Percentiles rank a stretch among this genome's conserved stretches.
phyloP scores from a whole-genome alignment of 164 flowering plant species.

The Macadamia integrifolia region DNA sequence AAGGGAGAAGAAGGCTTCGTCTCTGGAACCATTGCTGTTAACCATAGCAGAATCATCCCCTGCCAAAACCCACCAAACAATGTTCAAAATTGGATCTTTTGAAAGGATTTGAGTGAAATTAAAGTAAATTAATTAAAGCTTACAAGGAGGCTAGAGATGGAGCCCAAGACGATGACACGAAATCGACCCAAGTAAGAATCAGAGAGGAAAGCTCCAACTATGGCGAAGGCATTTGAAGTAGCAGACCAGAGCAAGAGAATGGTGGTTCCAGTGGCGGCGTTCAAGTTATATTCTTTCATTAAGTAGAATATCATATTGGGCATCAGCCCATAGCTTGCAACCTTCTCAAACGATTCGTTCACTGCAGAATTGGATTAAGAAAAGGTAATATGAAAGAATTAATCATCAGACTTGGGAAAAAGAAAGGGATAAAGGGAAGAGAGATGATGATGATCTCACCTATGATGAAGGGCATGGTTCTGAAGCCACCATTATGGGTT shows the following conservation, averaged over 20 bases:
- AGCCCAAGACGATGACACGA: conserved; percentile 39
- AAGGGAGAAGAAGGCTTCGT: conserved; percentile 26
- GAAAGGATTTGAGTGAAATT: not conserved
- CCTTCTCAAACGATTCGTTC: conserved; percentile 57
- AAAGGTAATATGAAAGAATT: no score
- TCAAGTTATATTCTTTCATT: conserved; percentile 28
- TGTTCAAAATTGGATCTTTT: not conserved
- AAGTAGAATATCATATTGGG: conserved; percentile 58
- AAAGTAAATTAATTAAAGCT: conserved; percentile 6
- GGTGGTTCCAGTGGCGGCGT: conserved; percentile 23
- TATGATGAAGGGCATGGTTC: no score
- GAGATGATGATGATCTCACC: no score
- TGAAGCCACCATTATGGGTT: no score
- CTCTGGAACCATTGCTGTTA: conserved; percentile 30
- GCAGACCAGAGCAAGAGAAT: conserved; percentile 45
- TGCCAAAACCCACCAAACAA: conserved; percentile 3
- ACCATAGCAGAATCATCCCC: conserved; percentile 40
- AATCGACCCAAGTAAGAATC: conserved; percentile 66
- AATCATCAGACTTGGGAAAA: no score
- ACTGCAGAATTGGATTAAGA: conserved; percentile 18
- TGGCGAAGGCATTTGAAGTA: conserved; percentile 31
- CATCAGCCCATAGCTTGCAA: conserved; percentile 44
- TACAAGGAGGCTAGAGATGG: conserved; percentile 38
- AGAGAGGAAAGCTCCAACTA: conserved; percentile 53
- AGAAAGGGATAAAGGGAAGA: no score